phyloP scores from a whole-genome alignment of 2,329 filamentous ascomycete genomes.

The Bipolaris oryzae region DNA sequence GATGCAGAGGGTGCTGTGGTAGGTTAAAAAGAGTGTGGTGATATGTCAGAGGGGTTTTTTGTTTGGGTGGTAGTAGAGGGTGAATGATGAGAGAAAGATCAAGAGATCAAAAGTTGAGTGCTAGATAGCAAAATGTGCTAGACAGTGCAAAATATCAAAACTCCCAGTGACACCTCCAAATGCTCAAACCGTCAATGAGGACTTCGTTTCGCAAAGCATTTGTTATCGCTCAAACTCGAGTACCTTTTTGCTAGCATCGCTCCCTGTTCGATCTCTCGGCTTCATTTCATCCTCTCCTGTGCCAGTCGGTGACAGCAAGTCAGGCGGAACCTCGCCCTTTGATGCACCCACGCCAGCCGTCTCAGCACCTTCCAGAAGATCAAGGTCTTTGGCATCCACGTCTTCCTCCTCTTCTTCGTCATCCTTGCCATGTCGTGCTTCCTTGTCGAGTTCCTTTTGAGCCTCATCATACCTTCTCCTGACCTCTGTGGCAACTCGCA shows the following conservation, averaged over 20 bases:
- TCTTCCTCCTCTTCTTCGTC: conserved; percentile 70
- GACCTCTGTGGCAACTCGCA: conserved; percentile 93
- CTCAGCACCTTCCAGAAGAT: conserved; percentile 58
- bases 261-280: conserved; percentile 37
- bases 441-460: conserved; percentile 86
- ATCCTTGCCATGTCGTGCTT: conserved; percentile 62
- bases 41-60: no score
- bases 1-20: neutral
- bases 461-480: conserved; percentile 93
- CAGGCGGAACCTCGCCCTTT: conserved; percentile 27
- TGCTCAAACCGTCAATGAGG: neutral
- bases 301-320: conserved; percentile 26
- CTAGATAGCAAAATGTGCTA: neutral
- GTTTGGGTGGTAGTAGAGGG: no score
- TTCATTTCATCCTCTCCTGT: conserved; percentile 34
- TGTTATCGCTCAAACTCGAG: conserved; percentile 48
- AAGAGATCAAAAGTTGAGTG: neutral
- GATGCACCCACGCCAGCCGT: conserved; percentile 51
- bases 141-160: neutral
- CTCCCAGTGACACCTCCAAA: conserved; percentile 5
- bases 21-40: neutral
- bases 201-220: neutral
- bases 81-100: neutral
- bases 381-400: conserved; percentile 49
- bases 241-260: conserved; percentile 45